Evolutionary conservation across 164 flowering plant species (phyloP).

Genomic region (Magnolia officinalis): DNA sequence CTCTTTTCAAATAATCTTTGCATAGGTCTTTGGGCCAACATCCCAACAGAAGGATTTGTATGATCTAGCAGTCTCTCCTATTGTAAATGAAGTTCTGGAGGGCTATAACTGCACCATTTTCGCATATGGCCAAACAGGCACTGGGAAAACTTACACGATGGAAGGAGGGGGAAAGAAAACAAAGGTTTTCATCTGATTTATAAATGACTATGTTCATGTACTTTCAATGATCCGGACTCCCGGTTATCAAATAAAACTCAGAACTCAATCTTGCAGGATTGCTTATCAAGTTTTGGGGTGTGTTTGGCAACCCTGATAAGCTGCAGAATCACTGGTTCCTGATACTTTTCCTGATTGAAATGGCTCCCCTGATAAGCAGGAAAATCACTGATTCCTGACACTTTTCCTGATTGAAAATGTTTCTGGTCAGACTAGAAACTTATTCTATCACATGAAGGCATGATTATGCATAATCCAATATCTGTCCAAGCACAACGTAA

Average conservation of each 20-base stretch:
- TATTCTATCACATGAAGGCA: background rate
- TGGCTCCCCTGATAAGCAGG: background rate
- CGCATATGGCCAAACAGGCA: slow-evolving; percentile 88
- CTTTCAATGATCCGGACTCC: background rate
- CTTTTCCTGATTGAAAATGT: background rate
- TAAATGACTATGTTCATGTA: background rate
- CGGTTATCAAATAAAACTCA: background rate
- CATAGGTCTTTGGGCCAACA: slow-evolving; percentile 78
- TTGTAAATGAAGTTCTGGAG: slow-evolving; percentile 81
- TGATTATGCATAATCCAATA: background rate
- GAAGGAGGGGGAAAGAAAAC: slow-evolving; percentile 71
- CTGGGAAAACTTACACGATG: slow-evolving; percentile 89
- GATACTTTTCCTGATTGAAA: background rate
- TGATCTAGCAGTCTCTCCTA: slow-evolving; percentile 64
- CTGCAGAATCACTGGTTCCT: background rate
- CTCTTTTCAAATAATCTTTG: background rate
- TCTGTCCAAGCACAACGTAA: background rate
- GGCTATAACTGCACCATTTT: slow-evolving; percentile 90
- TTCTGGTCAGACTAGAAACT: too few species aligned
- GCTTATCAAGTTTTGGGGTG: background rate
- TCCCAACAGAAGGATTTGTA: slow-evolving; percentile 72
- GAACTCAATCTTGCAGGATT: background rate
- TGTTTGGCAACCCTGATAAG: background rate
- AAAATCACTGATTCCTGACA: background rate
- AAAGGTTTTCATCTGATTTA: slow-evolving; percentile 34